phyloP scores from a whole-genome alignment of 106 monocot species.

The Allium sativum region DNA sequence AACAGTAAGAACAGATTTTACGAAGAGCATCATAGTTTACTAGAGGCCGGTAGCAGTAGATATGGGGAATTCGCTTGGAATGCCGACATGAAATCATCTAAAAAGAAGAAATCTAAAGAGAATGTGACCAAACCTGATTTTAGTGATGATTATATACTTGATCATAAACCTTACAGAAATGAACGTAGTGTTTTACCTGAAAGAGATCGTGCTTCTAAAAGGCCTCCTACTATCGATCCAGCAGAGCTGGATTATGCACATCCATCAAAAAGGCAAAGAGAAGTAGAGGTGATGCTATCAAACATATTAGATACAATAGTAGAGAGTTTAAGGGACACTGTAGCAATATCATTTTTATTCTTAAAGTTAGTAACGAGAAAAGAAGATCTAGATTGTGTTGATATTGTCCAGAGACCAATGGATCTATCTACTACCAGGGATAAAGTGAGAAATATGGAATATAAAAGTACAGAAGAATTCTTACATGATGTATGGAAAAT shows the following conservation, averaged over 20 bases:
- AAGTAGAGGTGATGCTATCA: slow-evolving; percentile 80
- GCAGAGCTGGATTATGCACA: slow-evolving; percentile 42
- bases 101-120: slow-evolving; percentile 39
- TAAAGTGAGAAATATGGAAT: slow-evolving; percentile 82
- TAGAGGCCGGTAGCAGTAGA: slow-evolving; percentile 22
- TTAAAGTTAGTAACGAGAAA: slow-evolving; percentile 86
- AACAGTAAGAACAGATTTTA: slow-evolving; percentile 33
- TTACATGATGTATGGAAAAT: slow-evolving; percentile 93
- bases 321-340: slow-evolving; percentile 35
- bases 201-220: slow-evolving; percentile 61
- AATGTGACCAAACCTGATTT: slow-evolving; percentile 71
- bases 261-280: slow-evolving; percentile 63
- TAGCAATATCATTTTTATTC: slow-evolving; percentile 56
- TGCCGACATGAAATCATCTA: slow-evolving; percentile 32
- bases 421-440: slow-evolving; percentile 88
- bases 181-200: slow-evolving; percentile 58
- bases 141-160: slow-evolving; percentile 58
- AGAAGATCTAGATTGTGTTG: slow-evolving; percentile 86
- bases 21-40: slow-evolving; percentile 32
- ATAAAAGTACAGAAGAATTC: slow-evolving; percentile 74
- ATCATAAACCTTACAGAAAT: slow-evolving; percentile 48
- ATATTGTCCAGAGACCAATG: slow-evolving; percentile 62
- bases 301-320: slow-evolving; percentile 76
- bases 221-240: slow-evolving; percentile 38
- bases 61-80: slow-evolving; percentile 37